Evolutionary conservation across 257 asterid genomes (phyloP), one percentile per base, ranked within the genome.

Genomic region (Eucommia ulmoides): DNA sequence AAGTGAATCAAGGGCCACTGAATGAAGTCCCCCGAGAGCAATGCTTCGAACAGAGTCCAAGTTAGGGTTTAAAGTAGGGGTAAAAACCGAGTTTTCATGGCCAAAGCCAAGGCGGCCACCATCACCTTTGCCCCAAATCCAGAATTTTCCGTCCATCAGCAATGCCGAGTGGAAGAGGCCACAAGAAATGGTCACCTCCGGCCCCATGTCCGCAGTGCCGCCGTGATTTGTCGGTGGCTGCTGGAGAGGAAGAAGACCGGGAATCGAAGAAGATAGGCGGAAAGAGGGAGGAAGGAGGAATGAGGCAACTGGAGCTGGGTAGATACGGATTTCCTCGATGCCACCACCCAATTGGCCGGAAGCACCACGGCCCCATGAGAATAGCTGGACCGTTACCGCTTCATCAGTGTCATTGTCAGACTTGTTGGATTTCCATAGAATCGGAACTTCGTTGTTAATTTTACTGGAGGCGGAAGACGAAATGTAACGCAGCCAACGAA

Each of bases 91-190:
- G 42, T 69, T 65, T 58, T 89, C 98, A 16, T 89, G 78, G 33
- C 94, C 98, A 38, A 80, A 73, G 2, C 98, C 96, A 7, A 89
- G 93, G 26, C 98, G 77, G 24, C 98, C 98, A 11, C 98, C 96
- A 57, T 89, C 98, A 20, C 98, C 98, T 80, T 89, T 89, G 7
- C 96, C 96, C 96, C 98, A 85, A 26, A 85, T 65, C 84, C 93
- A 89, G 16, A 89, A 62, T 49, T 75, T 61, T 14, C 92, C 93
- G 51, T 80, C 76, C 49, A 85, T 83, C 67, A 85, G 59, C 78
- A 84, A 68, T 10, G 81, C 89, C 19, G 96, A 89, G 64, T 89
- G 97, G 55, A 89, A 89, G 20, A 89, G 79, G 19, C 97, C 97
- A 55, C 96, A 84, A 3, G 93, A 82, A 55, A 84, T 77, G 35